Evolutionary conservation across 495 filamentous ascomycete genomes (phyloP), one percentile per base, ranked within the genome.

Genomic region (Xylaria curta): DNA sequence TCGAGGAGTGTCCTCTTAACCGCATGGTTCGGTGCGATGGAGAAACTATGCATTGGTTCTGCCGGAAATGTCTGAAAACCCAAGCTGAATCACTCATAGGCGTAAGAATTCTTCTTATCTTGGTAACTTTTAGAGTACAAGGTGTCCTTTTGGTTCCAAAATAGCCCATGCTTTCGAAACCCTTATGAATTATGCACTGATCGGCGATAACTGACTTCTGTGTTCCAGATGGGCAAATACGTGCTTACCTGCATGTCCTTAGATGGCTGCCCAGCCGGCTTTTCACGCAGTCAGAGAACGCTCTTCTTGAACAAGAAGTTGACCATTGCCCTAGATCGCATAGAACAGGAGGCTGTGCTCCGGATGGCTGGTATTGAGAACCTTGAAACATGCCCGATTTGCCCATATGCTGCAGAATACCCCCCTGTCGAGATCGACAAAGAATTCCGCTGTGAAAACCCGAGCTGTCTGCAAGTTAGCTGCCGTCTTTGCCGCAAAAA

Each of bases 331-430:
- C 80, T 97, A 2, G 91, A 92, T 19, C 83, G 86, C 24, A 84
- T 94, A 58, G 91, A 95, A 75, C 89, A 91, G 75, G 87, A 92
- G 68, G 87, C 90, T 28, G 87, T 86, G 38, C 83, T 97, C 28
- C 85, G 88, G 36, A 77, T 87, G 74, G 91, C 92, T 2, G 86
- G 87, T 15, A 86, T 93, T 59, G 87, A 92, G 38, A 87, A 88
- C 53, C 87, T 94, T 51, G 90, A 85, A 67, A 86, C 81, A 8
- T 97, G 94, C 73, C 94, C 94, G 1, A 95, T 95, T 78, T 97
- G 94, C 79, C 89, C 91, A 33, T 97, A 88, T 81, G 93, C 91
- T 49, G 92, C 89, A 13, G 90, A 93, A 33, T 91, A 87, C 72
- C 81, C 81, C 3, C 90, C 94, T 0, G 79, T 89, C 12, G 89